These are phyloP conservation scores for Cyberlindnera japonica DNA, from an alignment of 805 yeast species.

Conservation along the genomic window DNA sequence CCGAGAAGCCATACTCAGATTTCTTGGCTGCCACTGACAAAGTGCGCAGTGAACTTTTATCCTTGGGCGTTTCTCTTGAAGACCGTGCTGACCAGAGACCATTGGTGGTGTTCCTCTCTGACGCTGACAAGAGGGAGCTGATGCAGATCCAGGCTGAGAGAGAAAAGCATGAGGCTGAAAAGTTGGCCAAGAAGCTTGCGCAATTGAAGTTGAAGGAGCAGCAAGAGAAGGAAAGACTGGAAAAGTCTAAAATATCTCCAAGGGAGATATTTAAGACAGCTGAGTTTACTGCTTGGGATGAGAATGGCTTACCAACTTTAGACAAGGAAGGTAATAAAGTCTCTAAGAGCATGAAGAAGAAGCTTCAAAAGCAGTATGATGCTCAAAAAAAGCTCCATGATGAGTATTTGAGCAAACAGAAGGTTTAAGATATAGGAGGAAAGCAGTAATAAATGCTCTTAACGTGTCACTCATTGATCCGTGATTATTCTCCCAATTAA, in stretches of 20 bases:
- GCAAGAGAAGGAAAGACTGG: slow-evolving; percentile 59
- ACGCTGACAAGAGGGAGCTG: slow-evolving; percentile 64
- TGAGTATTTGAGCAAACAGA: slow-evolving; percentile 39
- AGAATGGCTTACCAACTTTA: slow-evolving; percentile 74
- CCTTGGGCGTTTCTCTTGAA: slow-evolving; percentile 79
- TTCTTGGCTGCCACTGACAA: slow-evolving; percentile 71
- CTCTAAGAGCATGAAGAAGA: slow-evolving; percentile 81
- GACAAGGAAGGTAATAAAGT: slow-evolving; percentile 77
- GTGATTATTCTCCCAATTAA: no score
- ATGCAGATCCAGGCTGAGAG: slow-evolving; percentile 54
- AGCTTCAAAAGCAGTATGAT: slow-evolving; percentile 71
- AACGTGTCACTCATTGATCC: no score
- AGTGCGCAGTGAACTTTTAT: slow-evolving; percentile 70
- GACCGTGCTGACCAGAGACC: slow-evolving; percentile 75
- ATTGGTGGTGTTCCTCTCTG: slow-evolving; percentile 76
- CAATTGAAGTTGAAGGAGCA: slow-evolving; percentile 52
- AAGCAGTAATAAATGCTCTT: neutral
- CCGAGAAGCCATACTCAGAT: slow-evolving; percentile 44
- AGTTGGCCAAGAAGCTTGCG: slow-evolving; percentile 56
- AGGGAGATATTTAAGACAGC: slow-evolving; percentile 64
- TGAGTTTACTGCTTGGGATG: slow-evolving; percentile 78
- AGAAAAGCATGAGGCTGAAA: slow-evolving; percentile 49
- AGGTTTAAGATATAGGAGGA: neutral
- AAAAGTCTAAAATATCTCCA: slow-evolving; percentile 69
- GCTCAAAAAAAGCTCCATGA: slow-evolving; percentile 80